Evolutionary conservation across 768 basidiomycete genomes (phyloP).

Genomic region (Tulasnella sp.): DNA sequence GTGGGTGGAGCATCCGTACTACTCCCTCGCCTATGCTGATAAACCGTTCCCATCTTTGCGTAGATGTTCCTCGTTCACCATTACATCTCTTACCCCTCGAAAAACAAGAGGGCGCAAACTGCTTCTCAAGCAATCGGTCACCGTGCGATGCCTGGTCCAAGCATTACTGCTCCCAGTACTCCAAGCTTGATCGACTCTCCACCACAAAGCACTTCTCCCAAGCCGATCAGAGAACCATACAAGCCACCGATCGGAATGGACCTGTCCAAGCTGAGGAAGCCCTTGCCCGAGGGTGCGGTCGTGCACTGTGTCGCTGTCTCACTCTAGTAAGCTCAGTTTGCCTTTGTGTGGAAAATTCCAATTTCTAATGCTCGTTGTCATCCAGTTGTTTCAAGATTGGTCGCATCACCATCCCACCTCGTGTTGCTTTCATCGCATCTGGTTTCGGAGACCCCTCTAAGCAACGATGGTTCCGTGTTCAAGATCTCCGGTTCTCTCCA

Average conservation of each 20-base stretch:
- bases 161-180: slow-evolving; percentile 15
- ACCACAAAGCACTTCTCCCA: not conserved
- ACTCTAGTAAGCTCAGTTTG: slow-evolving; percentile 17
- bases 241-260: slow-evolving; percentile 4
- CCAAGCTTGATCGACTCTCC: slow-evolving; percentile 18
- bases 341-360: not conserved
- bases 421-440: slow-evolving; percentile 29
- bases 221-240: not conserved
- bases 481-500: slow-evolving; percentile 25
- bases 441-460: slow-evolving; percentile 29
- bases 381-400: slow-evolving; percentile 31
- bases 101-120: slow-evolving; percentile 34
- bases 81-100: slow-evolving; percentile 56
- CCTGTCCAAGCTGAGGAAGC: slow-evolving; percentile 12
- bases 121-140: not conserved
- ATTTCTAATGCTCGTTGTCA: not conserved
- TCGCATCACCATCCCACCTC: slow-evolving; percentile 31
- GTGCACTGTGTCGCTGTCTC: slow-evolving; percentile 31
- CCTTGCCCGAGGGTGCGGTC: slow-evolving; percentile 29
- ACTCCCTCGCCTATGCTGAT: not conserved
- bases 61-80: slow-evolving; percentile 63
- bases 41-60: not conserved
- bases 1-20: slow-evolving; percentile 38
- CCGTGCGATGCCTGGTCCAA: not conserved
- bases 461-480: slow-evolving; percentile 31